Evolutionary conservation across 129 eudicot species (phyloP).

Genomic region (Gnaphalium uliginosum): DNA sequence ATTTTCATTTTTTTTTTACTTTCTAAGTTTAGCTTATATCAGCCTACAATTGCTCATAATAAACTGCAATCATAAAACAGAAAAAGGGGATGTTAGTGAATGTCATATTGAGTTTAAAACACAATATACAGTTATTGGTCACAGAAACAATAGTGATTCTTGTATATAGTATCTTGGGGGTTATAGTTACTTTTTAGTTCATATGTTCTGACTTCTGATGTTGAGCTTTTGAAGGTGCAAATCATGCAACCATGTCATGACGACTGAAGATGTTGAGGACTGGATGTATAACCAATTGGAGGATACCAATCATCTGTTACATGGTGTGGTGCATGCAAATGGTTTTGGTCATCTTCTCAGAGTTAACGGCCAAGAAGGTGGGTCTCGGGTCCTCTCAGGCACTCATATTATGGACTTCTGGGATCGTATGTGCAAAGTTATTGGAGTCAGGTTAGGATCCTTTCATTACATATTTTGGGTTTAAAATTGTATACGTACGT

Average conservation of each 20-base stretch:
- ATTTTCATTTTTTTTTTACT: not conserved
- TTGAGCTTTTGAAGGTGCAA: slow-evolving; percentile 59
- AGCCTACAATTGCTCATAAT: not conserved
- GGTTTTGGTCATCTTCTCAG: slow-evolving; percentile 94
- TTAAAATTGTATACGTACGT: not conserved
- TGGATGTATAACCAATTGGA: slow-evolving; percentile 88
- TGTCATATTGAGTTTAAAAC: not conserved
- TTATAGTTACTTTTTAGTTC: not conserved
- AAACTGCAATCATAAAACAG: not conserved
- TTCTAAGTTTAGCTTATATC: not conserved
- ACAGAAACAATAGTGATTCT: not conserved
- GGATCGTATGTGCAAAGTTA: slow-evolving; percentile 85
- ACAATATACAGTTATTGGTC: not conserved
- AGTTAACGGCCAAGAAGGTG: slow-evolving; percentile 94
- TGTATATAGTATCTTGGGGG: not conserved
- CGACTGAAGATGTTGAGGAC: slow-evolving; percentile 81
- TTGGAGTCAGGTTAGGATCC: slow-evolving; percentile 80
- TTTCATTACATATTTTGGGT: not conserved
- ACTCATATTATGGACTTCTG: slow-evolving; percentile 88
- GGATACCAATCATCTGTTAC: slow-evolving; percentile 82
- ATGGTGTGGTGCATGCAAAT: slow-evolving; percentile 82
- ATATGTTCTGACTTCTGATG: not conserved
- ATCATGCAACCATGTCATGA: slow-evolving; percentile 81
- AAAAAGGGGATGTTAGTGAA: not conserved
- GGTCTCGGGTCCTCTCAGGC: slow-evolving; percentile 82